phyloP scores from a whole-genome alignment of 495 filamentous ascomycete genomes.

The Aspergillus baeticus region DNA sequence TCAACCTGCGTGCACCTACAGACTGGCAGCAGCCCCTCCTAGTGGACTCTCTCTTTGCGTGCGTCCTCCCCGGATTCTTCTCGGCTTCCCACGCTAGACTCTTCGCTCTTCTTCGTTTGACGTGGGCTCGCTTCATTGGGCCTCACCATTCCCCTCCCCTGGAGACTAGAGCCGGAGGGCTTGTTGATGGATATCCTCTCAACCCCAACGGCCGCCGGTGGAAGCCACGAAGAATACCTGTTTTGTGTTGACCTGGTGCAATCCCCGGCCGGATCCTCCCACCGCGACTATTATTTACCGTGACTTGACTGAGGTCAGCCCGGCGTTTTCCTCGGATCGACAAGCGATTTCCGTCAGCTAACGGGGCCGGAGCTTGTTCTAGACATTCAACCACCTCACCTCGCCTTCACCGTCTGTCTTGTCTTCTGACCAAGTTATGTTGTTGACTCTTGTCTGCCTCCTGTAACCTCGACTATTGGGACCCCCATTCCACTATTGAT shows the following conservation, averaged over 20 bases:
- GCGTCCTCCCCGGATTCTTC: conserved; percentile 17
- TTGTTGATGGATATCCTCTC: not conserved
- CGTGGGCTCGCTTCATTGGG: conserved; percentile 45
- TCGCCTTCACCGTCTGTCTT: conserved; percentile 6
- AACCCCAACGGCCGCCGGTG: conserved; percentile 1
- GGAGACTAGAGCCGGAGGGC: conserved; percentile 14
- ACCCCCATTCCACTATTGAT: conserved; percentile 15
- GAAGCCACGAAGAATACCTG: not conserved
- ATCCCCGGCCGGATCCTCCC: conserved; percentile 2
- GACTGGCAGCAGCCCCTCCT: not conserved
- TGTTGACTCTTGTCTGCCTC: conserved; percentile 14
- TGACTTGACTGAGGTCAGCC: not conserved
- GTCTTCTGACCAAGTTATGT: conserved; percentile 23
- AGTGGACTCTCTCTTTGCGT: conserved; percentile 6
- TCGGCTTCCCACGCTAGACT: conserved; percentile 17
- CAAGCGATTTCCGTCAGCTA: conserved; percentile 12
- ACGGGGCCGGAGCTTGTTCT: conserved; percentile 29
- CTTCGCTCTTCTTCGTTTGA: conserved; percentile 21
- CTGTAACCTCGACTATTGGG: not conserved
- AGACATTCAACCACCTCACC: conserved; percentile 31
- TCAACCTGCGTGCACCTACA: not conserved
- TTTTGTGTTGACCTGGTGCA: not conserved
- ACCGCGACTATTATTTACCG: not conserved
- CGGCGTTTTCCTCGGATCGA: conserved; percentile 19
- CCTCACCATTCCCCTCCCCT: conserved; percentile 27